Conservation (phyloP, 2,329 filamentous ascomycete species). For the Epichloe sp. region DNA sequence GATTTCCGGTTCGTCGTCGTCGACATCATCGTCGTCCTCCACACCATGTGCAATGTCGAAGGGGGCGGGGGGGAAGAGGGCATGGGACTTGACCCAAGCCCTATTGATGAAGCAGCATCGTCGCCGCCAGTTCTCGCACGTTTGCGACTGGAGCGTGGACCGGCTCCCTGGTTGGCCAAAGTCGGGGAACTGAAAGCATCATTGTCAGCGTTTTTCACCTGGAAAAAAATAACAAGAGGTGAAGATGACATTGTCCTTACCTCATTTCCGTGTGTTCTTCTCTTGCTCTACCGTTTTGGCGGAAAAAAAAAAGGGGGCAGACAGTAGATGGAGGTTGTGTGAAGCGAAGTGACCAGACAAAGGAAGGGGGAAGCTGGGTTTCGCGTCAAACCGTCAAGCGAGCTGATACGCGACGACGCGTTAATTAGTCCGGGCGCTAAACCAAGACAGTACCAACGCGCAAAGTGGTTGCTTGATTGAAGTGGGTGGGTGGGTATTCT, state of each 20-base stretch:
- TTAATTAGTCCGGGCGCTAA: constrained; percentile 27
- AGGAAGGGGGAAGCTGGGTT: constrained; percentile 9
- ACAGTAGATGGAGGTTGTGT: not conserved
- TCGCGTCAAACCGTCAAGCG: constrained; percentile 12
- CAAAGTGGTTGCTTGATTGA: constrained; percentile 20
- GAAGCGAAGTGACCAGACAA: constrained; percentile 7
- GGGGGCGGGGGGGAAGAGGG: constrained; percentile 47
- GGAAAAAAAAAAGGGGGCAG: not conserved
- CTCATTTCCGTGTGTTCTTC: constrained; percentile 9
- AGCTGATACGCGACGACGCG: constrained; percentile 22
- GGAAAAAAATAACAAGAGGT: not conserved
- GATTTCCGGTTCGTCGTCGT: constrained; percentile 59
- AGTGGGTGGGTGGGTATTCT: not conserved
- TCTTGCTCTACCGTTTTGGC: not conserved
- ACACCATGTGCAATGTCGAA: constrained; percentile 52
- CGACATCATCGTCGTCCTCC: constrained; percentile 59
- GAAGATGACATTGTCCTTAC: constrained; percentile 8
- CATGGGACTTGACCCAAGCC: constrained; percentile 46
- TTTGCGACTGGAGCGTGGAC: constrained; percentile 38
- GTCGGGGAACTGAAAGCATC: constrained; percentile 55
- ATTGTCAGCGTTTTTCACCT: not conserved
- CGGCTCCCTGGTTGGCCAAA: constrained; percentile 66
- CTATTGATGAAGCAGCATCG: constrained; percentile 38
- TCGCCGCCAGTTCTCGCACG: constrained; percentile 39
- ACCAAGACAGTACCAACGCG: constrained; percentile 16